Evolutionary conservation across 2,329 filamentous ascomycete genomes (phyloP).

Genomic region (Dryadomyces quercivorus): DNA sequence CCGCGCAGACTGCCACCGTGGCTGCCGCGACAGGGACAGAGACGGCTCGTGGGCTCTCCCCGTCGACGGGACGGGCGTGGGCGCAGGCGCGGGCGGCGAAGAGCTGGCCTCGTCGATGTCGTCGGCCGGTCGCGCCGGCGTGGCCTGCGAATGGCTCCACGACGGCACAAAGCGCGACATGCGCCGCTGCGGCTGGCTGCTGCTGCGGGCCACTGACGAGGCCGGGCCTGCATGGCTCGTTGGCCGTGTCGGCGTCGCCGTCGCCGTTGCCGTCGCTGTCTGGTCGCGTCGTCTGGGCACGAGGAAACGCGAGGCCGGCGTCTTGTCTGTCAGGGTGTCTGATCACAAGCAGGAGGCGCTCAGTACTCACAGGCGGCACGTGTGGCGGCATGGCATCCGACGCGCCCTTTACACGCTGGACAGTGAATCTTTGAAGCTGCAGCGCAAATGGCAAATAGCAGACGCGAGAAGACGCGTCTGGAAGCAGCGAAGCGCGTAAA

Average conservation of each 20-base stretch:
- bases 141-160: neutral
- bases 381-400: neutral
- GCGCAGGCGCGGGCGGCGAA: neutral
- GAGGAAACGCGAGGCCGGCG: conserved; percentile 4
- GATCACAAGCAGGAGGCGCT: neutral
- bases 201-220: neutral
- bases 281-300: neutral
- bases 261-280: no score
- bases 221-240: neutral
- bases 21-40: neutral
- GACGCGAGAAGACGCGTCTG: neutral
- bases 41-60: neutral
- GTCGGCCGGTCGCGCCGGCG: conserved; percentile 2
- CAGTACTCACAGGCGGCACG: neutral
- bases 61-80: neutral
- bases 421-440: no score
- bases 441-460: no score
- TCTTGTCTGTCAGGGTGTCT: neutral
- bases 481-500: neutral
- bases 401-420: no score
- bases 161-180: conserved; percentile 5
- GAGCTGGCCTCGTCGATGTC: conserved; percentile 10
- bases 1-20: neutral
- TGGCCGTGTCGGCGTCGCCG: neutral
- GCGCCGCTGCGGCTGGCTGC: conserved; percentile 4